These are phyloP conservation scores for Periconia digitata DNA, from an alignment of 2,329 filamentous ascomycete genomes.

Conservation along the genomic window DNA sequence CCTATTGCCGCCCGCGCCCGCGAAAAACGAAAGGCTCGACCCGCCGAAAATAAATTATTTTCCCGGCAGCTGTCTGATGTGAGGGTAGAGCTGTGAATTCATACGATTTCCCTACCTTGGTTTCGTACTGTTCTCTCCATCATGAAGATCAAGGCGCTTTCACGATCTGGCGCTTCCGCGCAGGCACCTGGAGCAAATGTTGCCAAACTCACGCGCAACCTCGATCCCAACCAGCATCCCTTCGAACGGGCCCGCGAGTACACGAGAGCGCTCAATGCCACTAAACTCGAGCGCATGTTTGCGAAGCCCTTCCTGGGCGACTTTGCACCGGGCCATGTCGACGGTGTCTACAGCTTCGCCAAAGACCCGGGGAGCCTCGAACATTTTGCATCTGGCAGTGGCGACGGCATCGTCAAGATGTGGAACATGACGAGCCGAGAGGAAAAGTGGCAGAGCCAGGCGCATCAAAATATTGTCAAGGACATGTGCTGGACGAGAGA, in stretches of 20 bases:
- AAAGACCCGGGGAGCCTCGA: constrained; percentile 52
- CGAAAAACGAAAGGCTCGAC: constrained; percentile 12
- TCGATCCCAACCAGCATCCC: constrained; percentile 84
- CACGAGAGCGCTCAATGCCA: constrained; percentile 76
- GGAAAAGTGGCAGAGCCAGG: constrained; percentile 75
- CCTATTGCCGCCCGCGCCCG: constrained; percentile 3
- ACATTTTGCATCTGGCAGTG: constrained; percentile 43
- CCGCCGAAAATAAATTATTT: background rate
- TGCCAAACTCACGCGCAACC: constrained; percentile 66
- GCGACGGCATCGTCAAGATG: constrained; percentile 91
- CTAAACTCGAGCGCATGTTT: constrained; percentile 93
- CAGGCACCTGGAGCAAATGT: constrained; percentile 69
- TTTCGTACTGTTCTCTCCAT: constrained; percentile 24
- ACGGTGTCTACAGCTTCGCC: constrained; percentile 64
- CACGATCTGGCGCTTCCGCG: constrained; percentile 63
- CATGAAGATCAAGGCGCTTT: constrained; percentile 60
- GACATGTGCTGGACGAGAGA: constrained; percentile 87
- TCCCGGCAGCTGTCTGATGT: too few species aligned
- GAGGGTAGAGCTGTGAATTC: too few species aligned
- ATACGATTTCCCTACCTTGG: too few species aligned
- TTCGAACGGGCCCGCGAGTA: constrained; percentile 91
- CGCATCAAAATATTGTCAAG: constrained; percentile 93
- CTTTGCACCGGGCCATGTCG: constrained; percentile 86
- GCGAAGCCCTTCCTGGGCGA: constrained; percentile 81
- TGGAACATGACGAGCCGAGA: constrained; percentile 77